Conservation (phyloP, 73 alveolate genomes). For the Paraurostyla sp. region DNA sequence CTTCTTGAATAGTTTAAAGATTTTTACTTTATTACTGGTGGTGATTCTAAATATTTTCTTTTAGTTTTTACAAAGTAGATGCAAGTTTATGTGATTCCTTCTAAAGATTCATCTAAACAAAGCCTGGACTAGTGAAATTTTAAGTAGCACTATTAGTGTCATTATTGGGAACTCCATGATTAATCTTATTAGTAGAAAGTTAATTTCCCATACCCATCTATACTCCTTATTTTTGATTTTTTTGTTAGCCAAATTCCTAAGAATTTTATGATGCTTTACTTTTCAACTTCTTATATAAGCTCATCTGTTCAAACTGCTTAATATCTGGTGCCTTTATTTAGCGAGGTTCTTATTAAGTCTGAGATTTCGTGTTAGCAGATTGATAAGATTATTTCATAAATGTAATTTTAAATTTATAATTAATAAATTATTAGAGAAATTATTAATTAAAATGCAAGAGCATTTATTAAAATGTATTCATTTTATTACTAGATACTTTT, state of each 20-base stretch:
- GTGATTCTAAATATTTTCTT: conserved; percentile 1
- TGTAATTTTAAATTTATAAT: background rate
- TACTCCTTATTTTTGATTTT: background rate
- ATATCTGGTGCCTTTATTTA: background rate
- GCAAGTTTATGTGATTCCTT: background rate
- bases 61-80: background rate
- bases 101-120: background rate
- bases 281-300: background rate
- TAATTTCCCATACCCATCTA: too few species aligned
- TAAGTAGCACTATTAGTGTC: too few species aligned
- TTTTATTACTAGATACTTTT: background rate
- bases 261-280: background rate
- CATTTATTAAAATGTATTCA: background rate
- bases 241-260: background rate
- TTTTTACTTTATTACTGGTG: background rate
- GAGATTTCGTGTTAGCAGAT: background rate
- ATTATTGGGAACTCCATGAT: too few species aligned
- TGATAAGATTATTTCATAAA: background rate
- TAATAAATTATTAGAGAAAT: background rate
- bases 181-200: too few species aligned
- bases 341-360: background rate
- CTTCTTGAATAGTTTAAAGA: background rate
- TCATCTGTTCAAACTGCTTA: background rate
- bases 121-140: background rate
- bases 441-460: background rate